Evolutionary conservation across 2,329 filamentous ascomycete genomes (phyloP), one percentile per base, ranked within the genome.

Genomic region (Orbilia javanica): DNA sequence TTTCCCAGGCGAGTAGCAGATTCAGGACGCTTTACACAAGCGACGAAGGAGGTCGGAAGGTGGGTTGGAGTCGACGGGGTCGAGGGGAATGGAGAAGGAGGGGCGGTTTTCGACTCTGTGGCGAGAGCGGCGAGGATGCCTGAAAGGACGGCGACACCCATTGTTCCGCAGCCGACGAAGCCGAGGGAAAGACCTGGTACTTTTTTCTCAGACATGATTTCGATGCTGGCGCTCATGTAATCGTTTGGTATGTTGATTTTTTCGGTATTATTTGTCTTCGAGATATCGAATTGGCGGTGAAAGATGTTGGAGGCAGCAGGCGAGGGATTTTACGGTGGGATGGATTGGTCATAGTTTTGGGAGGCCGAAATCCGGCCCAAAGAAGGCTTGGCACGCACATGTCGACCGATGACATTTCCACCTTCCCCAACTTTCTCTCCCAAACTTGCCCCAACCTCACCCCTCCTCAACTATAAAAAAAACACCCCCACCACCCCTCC

Each of bases 91-190:
- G 66, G 84, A 82, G 67, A 83, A 81, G 46, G 84, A 84, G 76
- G 80, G 50, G 63, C 57, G 52, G 57, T 60, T 65, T 52, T 68
- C 20, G 68, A 68, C 2, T 66, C 57, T 34, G 34, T 29, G 52
- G 62, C 69, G 52, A 96, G 87, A 10, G 92, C 92, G 77, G 89
- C 87, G 81, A 96, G 88, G 82, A 97, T 91, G 80, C 93, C 93
- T 68, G 89, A 90, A 72, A 96, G 88, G 81, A 97, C 94, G 73
- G 93, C 93, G 78, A 93, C 92, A 75, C 93, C 93, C 89, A 97
- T 92, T 66, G 90, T 94, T 80, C 93, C 93, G 84, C 92, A 96
- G 82, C 93, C 93, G 74, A 97, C 87, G 79, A 96, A 89, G 79
- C 93, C 89, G 85, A 96, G 87, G 80, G 92, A 95, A 80, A 94